Evolutionary conservation across 805 yeast genomes (phyloP).

Genomic region (Wickerhamiella cacticola): DNA sequence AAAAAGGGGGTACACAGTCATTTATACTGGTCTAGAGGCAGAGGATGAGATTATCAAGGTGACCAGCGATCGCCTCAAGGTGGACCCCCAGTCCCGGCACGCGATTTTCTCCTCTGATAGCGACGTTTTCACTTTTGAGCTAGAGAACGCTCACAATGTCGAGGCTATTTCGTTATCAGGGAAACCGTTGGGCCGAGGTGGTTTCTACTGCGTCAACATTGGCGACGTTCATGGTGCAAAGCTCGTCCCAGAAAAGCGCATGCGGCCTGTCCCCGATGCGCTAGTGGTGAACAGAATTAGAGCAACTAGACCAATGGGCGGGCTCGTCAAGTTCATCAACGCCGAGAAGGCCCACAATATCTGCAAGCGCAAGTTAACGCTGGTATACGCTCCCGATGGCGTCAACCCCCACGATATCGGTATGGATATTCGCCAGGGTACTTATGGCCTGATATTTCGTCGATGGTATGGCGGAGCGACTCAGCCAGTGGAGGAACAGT

Average conservation of each 20-base stretch:
- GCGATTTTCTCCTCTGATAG: constrained; percentile 8
- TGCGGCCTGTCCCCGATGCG: background rate
- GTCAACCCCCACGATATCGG: constrained; percentile 5
- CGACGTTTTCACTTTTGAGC: constrained; percentile 9
- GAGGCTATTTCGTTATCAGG: constrained; percentile 1
- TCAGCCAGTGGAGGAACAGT: background rate
- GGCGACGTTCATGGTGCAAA: background rate
- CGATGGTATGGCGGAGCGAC: background rate
- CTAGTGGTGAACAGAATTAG: background rate
- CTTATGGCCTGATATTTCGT: constrained; percentile 3
- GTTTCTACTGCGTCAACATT: constrained; percentile 5
- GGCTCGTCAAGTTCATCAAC: constrained; percentile 3
- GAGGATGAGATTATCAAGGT: constrained; percentile 12
- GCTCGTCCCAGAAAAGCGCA: background rate
- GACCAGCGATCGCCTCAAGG: background rate
- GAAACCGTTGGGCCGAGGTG: background rate
- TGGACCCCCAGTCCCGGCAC: background rate
- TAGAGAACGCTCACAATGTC: constrained; percentile 2
- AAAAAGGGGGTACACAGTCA: background rate
- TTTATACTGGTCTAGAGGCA: constrained; percentile 12
- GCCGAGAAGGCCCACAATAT: background rate
- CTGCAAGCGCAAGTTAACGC: background rate
- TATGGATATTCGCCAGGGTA: constrained; percentile 3
- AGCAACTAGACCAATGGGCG: background rate
- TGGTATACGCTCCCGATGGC: background rate